Evolutionary conservation across 2,329 filamentous ascomycete genomes (phyloP).

Genomic region (Ophiognomonia clavigignenti-juglandacearum): DNA sequence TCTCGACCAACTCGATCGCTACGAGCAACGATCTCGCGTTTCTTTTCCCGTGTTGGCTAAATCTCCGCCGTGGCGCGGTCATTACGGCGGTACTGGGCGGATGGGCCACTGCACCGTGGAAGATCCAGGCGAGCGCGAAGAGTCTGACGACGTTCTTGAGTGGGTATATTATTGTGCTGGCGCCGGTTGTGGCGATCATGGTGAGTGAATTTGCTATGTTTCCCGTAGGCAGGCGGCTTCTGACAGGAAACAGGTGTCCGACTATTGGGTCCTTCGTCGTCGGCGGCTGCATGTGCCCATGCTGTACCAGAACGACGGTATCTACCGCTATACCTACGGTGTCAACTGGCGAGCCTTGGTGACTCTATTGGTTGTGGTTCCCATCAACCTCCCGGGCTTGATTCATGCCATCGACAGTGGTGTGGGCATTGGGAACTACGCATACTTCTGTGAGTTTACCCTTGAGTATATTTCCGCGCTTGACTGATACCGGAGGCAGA

Average conservation of each 20-base stretch:
- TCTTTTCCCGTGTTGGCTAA: constrained; percentile 26
- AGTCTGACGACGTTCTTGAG: constrained; percentile 11
- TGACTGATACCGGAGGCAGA: background rate
- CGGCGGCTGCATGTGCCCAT: constrained; percentile 1
- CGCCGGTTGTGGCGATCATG: constrained; percentile 19
- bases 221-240: background rate
- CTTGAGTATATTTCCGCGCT: background rate
- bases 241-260: constrained; percentile 1
- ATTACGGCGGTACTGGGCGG: constrained; percentile 26
- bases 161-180: constrained; percentile 17
- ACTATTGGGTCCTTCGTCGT: constrained; percentile 8
- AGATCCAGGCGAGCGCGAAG: constrained; percentile 25
- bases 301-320: constrained; percentile 3
- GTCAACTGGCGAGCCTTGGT: constrained; percentile 6
- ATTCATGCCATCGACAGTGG: constrained; percentile 5
- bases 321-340: constrained; percentile 2
- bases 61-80: constrained; percentile 27
- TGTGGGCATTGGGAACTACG: constrained; percentile 3
- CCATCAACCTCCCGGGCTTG: constrained; percentile 9
- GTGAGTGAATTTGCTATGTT: background rate
- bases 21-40: constrained; percentile 37
- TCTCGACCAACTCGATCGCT: constrained; percentile 41
- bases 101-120: constrained; percentile 32
- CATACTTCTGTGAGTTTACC: constrained; percentile 7
- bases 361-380: constrained; percentile 1